phyloP scores from a whole-genome alignment of 2,329 filamentous ascomycete genomes.

The Nemania sp. region DNA sequence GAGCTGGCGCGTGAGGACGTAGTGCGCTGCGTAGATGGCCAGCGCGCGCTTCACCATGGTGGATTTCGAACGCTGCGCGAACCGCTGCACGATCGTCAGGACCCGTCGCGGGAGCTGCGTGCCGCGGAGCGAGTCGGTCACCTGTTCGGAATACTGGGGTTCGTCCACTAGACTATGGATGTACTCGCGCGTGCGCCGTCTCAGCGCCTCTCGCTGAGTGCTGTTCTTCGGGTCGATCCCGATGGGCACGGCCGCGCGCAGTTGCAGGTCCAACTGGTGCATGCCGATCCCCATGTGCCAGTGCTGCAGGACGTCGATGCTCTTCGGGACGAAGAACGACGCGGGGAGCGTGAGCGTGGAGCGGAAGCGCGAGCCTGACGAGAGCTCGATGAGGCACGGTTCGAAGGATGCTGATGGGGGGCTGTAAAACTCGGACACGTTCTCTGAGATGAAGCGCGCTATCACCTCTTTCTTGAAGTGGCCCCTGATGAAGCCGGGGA shows the following conservation, averaged over 20 bases:
- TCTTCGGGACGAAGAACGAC: slow-evolving; percentile 57
- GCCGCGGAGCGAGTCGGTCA: slow-evolving; percentile 52
- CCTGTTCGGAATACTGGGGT: slow-evolving; percentile 52
- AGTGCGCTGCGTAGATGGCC: slow-evolving; percentile 59
- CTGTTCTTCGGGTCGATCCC: slow-evolving; percentile 52
- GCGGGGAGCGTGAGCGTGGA: slow-evolving; percentile 53
- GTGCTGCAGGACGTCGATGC: slow-evolving; percentile 54
- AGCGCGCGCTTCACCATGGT: slow-evolving; percentile 58
- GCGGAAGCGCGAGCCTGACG: slow-evolving; percentile 51
- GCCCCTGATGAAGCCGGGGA: slow-evolving; percentile 55
- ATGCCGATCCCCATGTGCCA: slow-evolving; percentile 51
- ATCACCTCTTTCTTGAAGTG: slow-evolving; percentile 59
- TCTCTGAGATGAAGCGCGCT: slow-evolving; percentile 52
- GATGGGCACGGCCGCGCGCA: slow-evolving; percentile 53
- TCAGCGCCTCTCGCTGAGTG: slow-evolving; percentile 51
- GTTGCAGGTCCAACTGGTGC: slow-evolving; percentile 47
- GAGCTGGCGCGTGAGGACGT: slow-evolving; percentile 60
- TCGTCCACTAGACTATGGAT: slow-evolving; percentile 54
- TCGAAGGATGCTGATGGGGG: slow-evolving; percentile 29
- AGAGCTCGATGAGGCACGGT: slow-evolving; percentile 52
- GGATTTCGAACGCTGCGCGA: slow-evolving; percentile 46
- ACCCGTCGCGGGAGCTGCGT: slow-evolving; percentile 53
- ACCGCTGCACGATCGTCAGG: slow-evolving; percentile 53
- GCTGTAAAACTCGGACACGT: slow-evolving; percentile 42
- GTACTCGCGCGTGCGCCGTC: slow-evolving; percentile 53